Evolutionary conservation across 495 filamentous ascomycete species (phyloP), one percentile per base, ranked within the genome.

Genomic region (Aspergillus nidulans): DNA sequence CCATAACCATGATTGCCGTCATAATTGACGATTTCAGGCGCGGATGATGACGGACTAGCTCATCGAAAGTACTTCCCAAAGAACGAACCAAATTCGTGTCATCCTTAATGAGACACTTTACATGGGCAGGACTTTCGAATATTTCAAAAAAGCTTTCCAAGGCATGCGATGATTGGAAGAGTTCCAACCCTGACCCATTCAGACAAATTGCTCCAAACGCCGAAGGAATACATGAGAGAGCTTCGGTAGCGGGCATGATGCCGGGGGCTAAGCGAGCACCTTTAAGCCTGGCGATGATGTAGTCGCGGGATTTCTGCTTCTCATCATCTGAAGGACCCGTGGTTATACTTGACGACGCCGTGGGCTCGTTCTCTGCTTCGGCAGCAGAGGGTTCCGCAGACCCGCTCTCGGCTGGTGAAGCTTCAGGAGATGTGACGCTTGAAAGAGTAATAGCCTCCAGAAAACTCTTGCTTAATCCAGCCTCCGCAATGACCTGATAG

Each of bases 181-280:
- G 82, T 60, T 89, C 85, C 77, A 96, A 84, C n/a, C 95, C 95
- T 18, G 80, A 73, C 34, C 88, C 82, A 53, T 96, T 96, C 47
- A 99, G 74, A 61, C 91, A 99, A 42, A 99, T 92, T 4, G 94
- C 92, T 16, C 94, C 92, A 64, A 97, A 87, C 5, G 92, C 91
- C 47, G 84, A 79, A 5, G 95, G 91, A 30, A 97, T 85, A 49
- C 85, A 85, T 19, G 81, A 83, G 55, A 99, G 92, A 34, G 91
- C 88, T 63, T 99, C 95, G 13, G 81, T 77, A 9, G 89, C 85
- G 15, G 94, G 82, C 43, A 97, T 78, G 44, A 97, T 92, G 1
- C 91, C 89, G 30, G 74, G 75, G 28, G 89, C 89, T 16, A 89
- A 75, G 20, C 74, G 72, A 12, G 66, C 62, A 41, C 67, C 59